Evolutionary conservation across 2,329 filamentous ascomycete genomes (phyloP), one percentile per base, ranked within the genome.

Genomic region (Stemphylium beticola): DNA sequence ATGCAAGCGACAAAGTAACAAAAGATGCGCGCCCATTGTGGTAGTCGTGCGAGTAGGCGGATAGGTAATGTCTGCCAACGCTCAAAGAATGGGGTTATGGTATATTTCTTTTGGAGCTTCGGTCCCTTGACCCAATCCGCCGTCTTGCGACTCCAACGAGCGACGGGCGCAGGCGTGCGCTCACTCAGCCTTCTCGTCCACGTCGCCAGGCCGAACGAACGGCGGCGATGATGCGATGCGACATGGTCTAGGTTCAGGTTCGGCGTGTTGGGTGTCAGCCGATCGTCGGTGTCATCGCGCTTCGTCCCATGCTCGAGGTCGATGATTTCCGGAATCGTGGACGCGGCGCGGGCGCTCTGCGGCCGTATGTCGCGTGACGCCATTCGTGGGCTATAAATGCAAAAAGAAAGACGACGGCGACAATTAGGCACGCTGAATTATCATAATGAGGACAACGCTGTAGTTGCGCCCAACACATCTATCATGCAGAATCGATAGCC

Each of bases 1-100:
- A 83, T 79, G 39, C 88, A 83, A 50, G 85, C 86, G 15, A 78
- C 71, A 18, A 84, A 73, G 33, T 88, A 79, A 3, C 89, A 74
- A 65, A 78, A 79, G 9, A 82, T 81, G 50, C 87, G 84, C 56
- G 74, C 80, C 55, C 74, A 75, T 49, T 79, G 81, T 0, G 87
- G 86, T 2, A 90, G 71, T 52, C 84, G 82, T 50, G 77, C 83
- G 48, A 91, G 73, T 37, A 90, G 72, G 38, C 77, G 75, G 51
- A 87, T 77, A 4, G 89, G 90, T 22, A 83, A 83, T 55, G 86
- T 83, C 71, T 95, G 91, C 12, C 91, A 71, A 10, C 69, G 69
- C 14, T 90, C 88, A 51, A 92, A 83, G 34, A 90, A 60, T 1
- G 80, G 79, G 4, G 58, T 69, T 37, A 82, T 81, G 24, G 60